Base-by-base conservation (phyloP, 768 basidiomycete genomes). In the Glaciozyma antarctica region DNA sequence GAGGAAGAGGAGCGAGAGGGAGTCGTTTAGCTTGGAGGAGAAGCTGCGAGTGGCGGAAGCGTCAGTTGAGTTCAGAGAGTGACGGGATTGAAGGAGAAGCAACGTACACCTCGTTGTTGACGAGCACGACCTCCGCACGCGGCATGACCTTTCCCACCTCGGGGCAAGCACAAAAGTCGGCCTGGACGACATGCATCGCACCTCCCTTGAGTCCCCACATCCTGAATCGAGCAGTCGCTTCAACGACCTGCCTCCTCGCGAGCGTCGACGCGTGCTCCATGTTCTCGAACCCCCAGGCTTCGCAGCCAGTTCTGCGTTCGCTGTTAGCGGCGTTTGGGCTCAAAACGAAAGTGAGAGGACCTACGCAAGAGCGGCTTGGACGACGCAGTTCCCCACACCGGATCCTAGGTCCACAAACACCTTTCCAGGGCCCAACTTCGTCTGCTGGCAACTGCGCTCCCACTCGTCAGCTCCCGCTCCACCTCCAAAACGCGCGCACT, bases 151-250 rank as follows among this genome's bases (percentile, higher is more conserved):
- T 82, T 51, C 84, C 81, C 21, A 91, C 84, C 47, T 85, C 79
- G 28, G 73, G 74, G 73, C 86, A 84, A 62, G 80, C 78, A 57
- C 90, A 79, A 84, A 99, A 95, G 74, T 97, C 85, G 0, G 89
- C 90, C 74, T 93, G 82, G 75, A 88, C 85, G 17, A 89, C 78
- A 75, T 88, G 86, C 32, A 90, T 83, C 4, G 85, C 81, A 7
- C 90, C 88, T 67, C 85, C 81, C 21, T 78, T 76, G 7, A 98
- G 77, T 0, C 90, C 91, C 93, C 93, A 99, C 88, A 97, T 89
- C 65, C 84, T 80, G 78, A 88, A 88, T 24, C 95, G 81, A 28
- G 83, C 81, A 73, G 79, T 78, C 67, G 89, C 85, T 75, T 97
- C 90, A 52, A 80, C 80, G 63, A 85, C 80, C 78, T 94, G 88